Evolutionary conservation across 1,284 basidiomycete genomes (phyloP), one percentile per base, ranked within the genome.

Genomic region (Rhodotorula sp.): DNA sequence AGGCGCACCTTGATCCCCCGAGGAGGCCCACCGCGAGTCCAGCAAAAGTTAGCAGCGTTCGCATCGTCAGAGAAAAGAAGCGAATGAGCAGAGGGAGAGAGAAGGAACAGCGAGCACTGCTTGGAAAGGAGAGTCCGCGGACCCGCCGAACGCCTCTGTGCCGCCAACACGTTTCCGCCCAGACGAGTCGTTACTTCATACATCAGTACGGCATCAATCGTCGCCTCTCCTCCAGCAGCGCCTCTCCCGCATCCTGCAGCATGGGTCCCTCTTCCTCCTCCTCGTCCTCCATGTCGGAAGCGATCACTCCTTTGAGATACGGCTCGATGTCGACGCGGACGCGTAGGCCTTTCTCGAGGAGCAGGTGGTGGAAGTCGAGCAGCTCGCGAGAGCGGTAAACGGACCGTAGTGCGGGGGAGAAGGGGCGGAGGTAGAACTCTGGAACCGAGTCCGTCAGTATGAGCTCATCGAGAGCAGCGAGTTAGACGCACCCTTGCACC

Each of bases 361-460:
- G 93, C 17, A 88, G 85, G 67, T 92, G 89, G 47, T 84, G 86
- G 76, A 90, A 85, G 32, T 81, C 84, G 62, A 85, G 84, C 73
- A 95, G 83, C 78, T 96, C 92, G 27, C 82, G 81, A 24, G 81
- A 74, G 44, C 82, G 85, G 79, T 94, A 95, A 62, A 85, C 86
- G 2, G 82, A 78, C 44, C 91, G 85, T 52, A 96, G 72, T 5
- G 69, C 81, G 0, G 86, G 84, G 8, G 87, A 86, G 81, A 95
- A 96, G 8, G 92, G 90, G 29, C 93, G 78, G 65, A 97, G 82
- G 83, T 95, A 94, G 60, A 96, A 81, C 49, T 89, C 93, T 95
- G 79, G 24, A n/a, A 34, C 29, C n/a, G 47, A 47, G 36, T 13
- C 29, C 24, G 30, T 34, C 27, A 54, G 53, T 9, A 3, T 44